Base-by-base conservation (phyloP, 768 basidiomycete genomes). In the Tubosaeta brunneosetosa region DNA sequence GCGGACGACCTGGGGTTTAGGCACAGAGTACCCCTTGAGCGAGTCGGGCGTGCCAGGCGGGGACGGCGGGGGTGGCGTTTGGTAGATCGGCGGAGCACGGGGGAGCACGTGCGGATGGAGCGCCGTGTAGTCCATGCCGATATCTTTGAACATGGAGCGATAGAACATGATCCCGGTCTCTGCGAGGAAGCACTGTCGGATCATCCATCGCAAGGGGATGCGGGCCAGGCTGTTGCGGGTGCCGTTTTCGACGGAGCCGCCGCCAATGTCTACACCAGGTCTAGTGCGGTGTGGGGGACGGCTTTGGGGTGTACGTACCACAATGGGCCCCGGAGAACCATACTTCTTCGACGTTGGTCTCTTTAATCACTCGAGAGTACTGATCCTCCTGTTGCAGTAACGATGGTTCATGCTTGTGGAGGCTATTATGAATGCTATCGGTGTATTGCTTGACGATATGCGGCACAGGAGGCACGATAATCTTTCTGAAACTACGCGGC, bases 281-380 rank as follows among this genome's bases (percentile, higher is more conserved):
- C 43, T 40, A 52, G 50, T 44, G 45, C 2, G 17, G 14, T 26
- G 9, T 22, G 2, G 19, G 41, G 6, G 19, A 3, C 19, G 17
- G 22, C 14, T 14, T 29, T 36, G 10, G 5, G n/a, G 29, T 6
- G 29, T 25, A 68, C 76, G 27, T 57, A 86, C 88, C 86, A 43
- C 79, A 80, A 57, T 90, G 88, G 58, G 77, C 81, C 0, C 88
- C 88, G 4, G 86, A 67, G 59, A 91, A 91, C 88, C 89, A 91
- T 1, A 91, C 89, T 58, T 91, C 88, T 44, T 80, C 74, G 4
- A 88, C 80, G 52, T 89, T 71, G 1, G 88, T 89, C 47, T 64
- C 41, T 16, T 64, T 59, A 22, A 68, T 66, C 4, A 68, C 63
- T 16, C 48, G 56, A 55, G 73, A 66, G 47, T 74, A 79, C 19